Percentiles rank a stretch among this genome's conserved stretches.
Conservation (phyloP, 106 monocot species). For the Dendrobium nobile region DNA sequence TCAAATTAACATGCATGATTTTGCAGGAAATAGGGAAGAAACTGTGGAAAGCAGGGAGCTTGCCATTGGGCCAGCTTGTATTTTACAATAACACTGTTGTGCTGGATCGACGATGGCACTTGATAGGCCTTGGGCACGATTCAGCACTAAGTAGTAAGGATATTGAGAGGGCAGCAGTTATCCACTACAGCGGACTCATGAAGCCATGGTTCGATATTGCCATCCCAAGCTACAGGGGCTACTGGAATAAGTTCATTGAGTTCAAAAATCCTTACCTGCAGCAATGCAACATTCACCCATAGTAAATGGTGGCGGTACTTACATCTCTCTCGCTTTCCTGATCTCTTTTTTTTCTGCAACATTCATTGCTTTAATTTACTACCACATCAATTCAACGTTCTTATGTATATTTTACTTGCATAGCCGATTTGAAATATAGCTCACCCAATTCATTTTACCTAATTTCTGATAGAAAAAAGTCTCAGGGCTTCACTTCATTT, state of each 20-base stretch:
- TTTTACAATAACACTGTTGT: conserved; percentile 71
- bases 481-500: neutral
- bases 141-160: conserved; percentile 8
- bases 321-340: too few relatives aligned
- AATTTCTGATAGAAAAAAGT: neutral
- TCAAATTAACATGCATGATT: neutral
- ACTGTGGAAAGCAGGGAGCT: conserved; percentile 55
- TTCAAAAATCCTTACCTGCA: conserved; percentile 50
- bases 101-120: conserved; percentile 58
- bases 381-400: neutral
- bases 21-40: conserved; percentile 40
- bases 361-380: neutral
- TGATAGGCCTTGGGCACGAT: conserved; percentile 59
- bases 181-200: conserved; percentile 73
- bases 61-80: conserved; percentile 64
- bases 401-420: neutral
- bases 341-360: neutral
- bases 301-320: too few relatives aligned
- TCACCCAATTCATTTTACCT: neutral
- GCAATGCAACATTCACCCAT: conserved; percentile 79
- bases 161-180: conserved; percentile 57
- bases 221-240: conserved; percentile 47
- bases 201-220: conserved; percentile 91
- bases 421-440: neutral
- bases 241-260: conserved; percentile 69